These are phyloP conservation scores for Vitis rupestris DNA, from an alignment of 164 flowering plant species.

Conservation along the genomic window DNA sequence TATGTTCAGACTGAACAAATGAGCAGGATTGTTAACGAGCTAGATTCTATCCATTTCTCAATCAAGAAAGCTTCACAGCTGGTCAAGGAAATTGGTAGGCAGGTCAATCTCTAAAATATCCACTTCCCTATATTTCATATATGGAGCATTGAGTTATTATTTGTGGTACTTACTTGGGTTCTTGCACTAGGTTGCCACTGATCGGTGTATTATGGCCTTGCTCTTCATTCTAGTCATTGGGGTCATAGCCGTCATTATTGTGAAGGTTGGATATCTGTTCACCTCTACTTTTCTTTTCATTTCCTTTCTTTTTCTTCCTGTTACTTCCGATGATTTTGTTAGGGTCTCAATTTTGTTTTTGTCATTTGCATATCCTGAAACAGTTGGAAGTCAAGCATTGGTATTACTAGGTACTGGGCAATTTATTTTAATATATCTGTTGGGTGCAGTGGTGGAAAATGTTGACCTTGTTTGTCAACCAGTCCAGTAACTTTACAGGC, in stretches of 20 bases:
- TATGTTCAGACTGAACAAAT: constrained; percentile 89
- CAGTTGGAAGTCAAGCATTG: neutral
- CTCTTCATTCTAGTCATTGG: constrained; percentile 80
- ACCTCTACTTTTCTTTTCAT: neutral
- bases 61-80: constrained; percentile 83
- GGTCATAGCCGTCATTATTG: constrained; percentile 81
- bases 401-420: neutral
- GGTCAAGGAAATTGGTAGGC: constrained; percentile 76
- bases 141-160: neutral
- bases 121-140: constrained; percentile 6
- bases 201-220: constrained; percentile 77
- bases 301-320: neutral
- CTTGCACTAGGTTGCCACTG: constrained; percentile 80
- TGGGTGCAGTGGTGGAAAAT: too few relatives aligned
- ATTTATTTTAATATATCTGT: too few relatives aligned
- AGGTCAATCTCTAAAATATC: constrained; percentile 41
- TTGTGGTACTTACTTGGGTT: constrained; percentile 1
- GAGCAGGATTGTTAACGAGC: constrained; percentile 92
- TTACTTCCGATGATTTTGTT: neutral
- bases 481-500: too few relatives aligned
- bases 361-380: neutral
- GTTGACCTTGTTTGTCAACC: too few relatives aligned
- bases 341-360: neutral
- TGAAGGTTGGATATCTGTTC: constrained; percentile 50
- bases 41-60: constrained; percentile 93